These are phyloP conservation scores for Trypanosoma melophagium DNA, from an alignment of 208 protist genomes.

Conservation along the genomic window DNA sequence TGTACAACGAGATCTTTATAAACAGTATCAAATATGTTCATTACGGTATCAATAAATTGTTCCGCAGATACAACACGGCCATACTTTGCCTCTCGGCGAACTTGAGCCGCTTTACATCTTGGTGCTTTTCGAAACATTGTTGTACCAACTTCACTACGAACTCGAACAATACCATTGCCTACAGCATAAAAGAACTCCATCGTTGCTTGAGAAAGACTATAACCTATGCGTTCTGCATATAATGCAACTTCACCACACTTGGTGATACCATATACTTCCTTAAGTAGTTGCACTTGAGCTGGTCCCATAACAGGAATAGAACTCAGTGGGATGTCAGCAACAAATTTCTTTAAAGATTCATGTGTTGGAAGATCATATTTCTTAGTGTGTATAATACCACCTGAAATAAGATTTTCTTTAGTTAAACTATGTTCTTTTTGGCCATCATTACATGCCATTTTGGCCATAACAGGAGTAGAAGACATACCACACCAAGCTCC, in stretches of 20 bases:
- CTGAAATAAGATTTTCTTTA: background rate
- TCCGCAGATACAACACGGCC: conserved; percentile 62
- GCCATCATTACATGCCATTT: conserved; percentile 77
- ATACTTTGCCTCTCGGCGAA: conserved; percentile 37
- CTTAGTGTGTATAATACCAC: conserved; percentile 11
- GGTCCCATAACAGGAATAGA: conserved; percentile 58
- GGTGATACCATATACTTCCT: conserved; percentile 53
- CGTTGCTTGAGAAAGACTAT: conserved; percentile 49
- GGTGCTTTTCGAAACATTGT: conserved; percentile 29
- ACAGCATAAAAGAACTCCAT: conserved; percentile 42
- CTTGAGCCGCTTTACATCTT: conserved; percentile 25
- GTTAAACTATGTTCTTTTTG: background rate
- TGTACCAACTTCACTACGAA: conserved; percentile 40
- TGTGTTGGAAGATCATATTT: conserved; percentile 38
- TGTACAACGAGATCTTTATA: conserved; percentile 29
- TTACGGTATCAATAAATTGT: conserved; percentile 41
- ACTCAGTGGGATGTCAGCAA: conserved; percentile 42
- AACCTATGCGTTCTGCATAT: conserved; percentile 41
- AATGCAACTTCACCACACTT: conserved; percentile 50
- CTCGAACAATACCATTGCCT: conserved; percentile 50
- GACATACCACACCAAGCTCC: conserved; percentile 73
- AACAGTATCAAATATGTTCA: conserved; percentile 14
- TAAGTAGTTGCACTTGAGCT: conserved; percentile 56
- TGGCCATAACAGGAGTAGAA: conserved; percentile 61
- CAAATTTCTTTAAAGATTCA: conserved; percentile 41